Base-by-base conservation (phyloP, 768 basidiomycete genomes). In the Lepiota brunneoincarnata region DNA sequence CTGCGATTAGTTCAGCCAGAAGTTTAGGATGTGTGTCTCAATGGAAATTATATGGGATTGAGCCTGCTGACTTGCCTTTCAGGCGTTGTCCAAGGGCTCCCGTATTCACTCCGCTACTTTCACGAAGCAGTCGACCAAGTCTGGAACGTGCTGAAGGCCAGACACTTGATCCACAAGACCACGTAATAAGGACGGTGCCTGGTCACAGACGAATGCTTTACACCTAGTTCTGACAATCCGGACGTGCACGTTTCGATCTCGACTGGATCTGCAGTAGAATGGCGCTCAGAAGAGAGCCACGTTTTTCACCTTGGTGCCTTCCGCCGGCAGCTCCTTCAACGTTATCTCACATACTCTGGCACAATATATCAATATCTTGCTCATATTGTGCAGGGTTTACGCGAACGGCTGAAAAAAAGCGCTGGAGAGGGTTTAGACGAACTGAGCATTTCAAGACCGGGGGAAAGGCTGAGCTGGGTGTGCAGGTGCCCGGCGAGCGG, bases 171-270 rank as follows among this genome's bases (percentile, higher is more conserved):
- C 44, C 95, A 93, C 70, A 93, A 93, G 64, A 87, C 85, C 35
- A 75, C 76, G 1, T 93, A 97, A 68, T 75, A 80, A 14, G 93
- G 93, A 39, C 95, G 92, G 87, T 96, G 96, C 65, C 91, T 91
- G 46, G 77, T 95, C 39, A 89, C 91, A 2, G 94, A 97, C 69
- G 93, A 96, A 69, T 89, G 86, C 51, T 97, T 94, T 65, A 61
- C 51, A 60, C 56, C 39, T 59, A 52, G 47, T 5, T 21, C 46
- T 7, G 42, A 51, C 47, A 39, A 58, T 31, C 53, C 52, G 2
- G 51, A 63, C 44, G 46, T 45, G 10, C 62, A 61, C 21, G 66
- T 86, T n/a, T 80, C 93, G 3, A 77, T 77, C 3, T 92, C 95
- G 64, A 91, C 90, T 0, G 86, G 90, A 0, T 81, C 87, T 0